phyloP scores from a whole-genome alignment of 306 rosid species.

The Pueraria montana region DNA sequence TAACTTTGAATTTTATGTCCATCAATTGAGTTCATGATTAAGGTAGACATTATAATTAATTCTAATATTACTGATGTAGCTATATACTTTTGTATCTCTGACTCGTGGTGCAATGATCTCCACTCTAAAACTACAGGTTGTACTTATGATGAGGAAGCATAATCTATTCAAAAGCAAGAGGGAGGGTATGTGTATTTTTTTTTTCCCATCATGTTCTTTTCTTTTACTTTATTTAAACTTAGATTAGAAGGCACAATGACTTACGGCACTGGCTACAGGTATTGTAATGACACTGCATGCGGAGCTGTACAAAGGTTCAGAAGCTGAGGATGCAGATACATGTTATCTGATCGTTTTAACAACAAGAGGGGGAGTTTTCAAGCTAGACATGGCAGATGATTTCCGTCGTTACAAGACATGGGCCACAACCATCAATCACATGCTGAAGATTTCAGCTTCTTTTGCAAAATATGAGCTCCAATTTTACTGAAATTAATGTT shows the following conservation, averaged over 20 bases:
- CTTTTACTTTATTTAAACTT: background rate
- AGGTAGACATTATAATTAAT: background rate
- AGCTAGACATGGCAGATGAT: conserved; percentile 89
- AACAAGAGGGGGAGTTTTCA: conserved; percentile 81
- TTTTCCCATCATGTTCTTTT: background rate
- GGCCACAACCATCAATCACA: conserved; percentile 78
- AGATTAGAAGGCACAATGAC: background rate
- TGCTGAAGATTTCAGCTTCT: conserved; percentile 78
- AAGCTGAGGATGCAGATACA: conserved; percentile 63
- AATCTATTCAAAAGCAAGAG: conserved; percentile 68
- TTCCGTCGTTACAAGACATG: conserved; percentile 75
- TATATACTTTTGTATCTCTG: conserved; percentile 1
- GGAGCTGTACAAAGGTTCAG: conserved; percentile 78
- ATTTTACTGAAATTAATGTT: conserved; percentile 43
- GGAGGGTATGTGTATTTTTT: conserved; percentile 68
- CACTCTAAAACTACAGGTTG: conserved; percentile 63
- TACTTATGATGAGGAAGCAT: conserved; percentile 77
- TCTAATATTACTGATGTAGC: background rate
- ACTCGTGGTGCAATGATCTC: conserved; percentile 19
- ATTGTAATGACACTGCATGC: conserved; percentile 71
- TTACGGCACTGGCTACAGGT: conserved; percentile 45
- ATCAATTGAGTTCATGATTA: conserved; percentile 8
- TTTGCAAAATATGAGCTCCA: conserved; percentile 65
- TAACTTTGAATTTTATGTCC: conserved; percentile 5
- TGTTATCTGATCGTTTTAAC: conserved; percentile 80